Conservation (phyloP, 768 basidiomycete species). For the Lactarius hengduanensis region DNA sequence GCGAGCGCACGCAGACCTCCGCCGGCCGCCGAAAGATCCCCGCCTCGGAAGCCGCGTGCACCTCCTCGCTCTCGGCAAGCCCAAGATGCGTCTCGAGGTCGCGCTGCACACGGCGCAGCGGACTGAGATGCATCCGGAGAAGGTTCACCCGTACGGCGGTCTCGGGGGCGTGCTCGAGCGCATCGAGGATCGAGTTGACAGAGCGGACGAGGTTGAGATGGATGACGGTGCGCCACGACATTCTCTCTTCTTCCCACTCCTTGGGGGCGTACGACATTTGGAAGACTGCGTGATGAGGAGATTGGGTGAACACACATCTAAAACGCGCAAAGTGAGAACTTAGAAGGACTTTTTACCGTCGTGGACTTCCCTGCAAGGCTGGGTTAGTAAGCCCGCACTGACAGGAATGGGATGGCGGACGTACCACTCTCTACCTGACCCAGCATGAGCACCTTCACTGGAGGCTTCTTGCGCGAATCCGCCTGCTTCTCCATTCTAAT, state of each 20-base stretch:
- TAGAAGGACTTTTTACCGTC: slow-evolving; percentile 14
- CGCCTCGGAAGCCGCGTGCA: slow-evolving; percentile 8
- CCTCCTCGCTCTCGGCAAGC: slow-evolving; percentile 15
- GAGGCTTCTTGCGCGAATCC: slow-evolving; percentile 24
- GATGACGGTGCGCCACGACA: slow-evolving; percentile 75
- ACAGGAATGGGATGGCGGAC: neutral
- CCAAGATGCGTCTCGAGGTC: slow-evolving; percentile 20
- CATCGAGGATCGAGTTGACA: slow-evolving; percentile 42
- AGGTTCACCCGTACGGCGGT: slow-evolving; percentile 16
- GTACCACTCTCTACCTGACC: slow-evolving; percentile 28
- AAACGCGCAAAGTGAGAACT: neutral
- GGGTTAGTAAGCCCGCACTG: neutral
- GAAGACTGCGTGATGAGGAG: slow-evolving; percentile 6
- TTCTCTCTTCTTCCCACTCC: slow-evolving; percentile 61
- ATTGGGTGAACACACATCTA: neutral
- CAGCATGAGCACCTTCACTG: slow-evolving; percentile 32
- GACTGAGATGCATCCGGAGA: slow-evolving; percentile 28
- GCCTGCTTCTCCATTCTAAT: slow-evolving; percentile 28
- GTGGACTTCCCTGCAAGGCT: slow-evolving; percentile 13
- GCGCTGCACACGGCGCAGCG: slow-evolving; percentile 37
- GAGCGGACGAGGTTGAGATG: slow-evolving; percentile 57
- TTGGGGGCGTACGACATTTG: slow-evolving; percentile 18
- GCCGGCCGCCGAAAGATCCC: slow-evolving; percentile 16
- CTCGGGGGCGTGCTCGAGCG: slow-evolving; percentile 33
- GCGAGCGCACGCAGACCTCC: slow-evolving; percentile 37